Evolutionary conservation across 2,329 filamentous ascomycete species (phyloP).

Genomic region (Penicillium sp.): DNA sequence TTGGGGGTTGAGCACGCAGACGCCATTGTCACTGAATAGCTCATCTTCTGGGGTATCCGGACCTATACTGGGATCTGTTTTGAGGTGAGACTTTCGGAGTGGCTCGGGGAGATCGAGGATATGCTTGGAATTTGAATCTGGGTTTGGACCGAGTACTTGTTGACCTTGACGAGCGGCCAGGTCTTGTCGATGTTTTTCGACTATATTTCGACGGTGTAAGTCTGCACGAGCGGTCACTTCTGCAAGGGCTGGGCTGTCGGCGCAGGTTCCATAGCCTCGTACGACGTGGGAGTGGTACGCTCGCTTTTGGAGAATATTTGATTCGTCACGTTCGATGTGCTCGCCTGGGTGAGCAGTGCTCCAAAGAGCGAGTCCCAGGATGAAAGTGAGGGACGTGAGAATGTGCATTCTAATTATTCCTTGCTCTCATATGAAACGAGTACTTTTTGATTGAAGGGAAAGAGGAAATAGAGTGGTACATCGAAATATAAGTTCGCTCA

Average conservation of each 20-base stretch:
- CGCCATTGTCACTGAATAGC: slow-evolving; percentile 19
- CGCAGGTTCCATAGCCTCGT: background rate
- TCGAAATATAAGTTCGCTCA: background rate
- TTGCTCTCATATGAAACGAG: background rate
- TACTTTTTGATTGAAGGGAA: background rate
- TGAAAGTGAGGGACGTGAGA: too few species aligned
- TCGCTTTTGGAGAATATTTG: background rate
- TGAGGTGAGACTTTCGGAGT: background rate
- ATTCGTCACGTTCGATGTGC: background rate
- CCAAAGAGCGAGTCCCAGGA: background rate
- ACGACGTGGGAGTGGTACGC: background rate
- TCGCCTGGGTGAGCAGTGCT: background rate
- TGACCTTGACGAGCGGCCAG: background rate
- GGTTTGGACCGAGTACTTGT: background rate
- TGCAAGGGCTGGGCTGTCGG: background rate
- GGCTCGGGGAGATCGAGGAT: background rate
- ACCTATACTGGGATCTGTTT: background rate
- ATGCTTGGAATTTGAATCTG: background rate
- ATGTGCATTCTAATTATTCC: background rate
- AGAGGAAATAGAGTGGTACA: background rate
- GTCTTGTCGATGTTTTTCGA: background rate
- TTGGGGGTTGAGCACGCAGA: slow-evolving; percentile 27
- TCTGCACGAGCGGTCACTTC: background rate
- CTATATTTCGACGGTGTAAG: background rate
- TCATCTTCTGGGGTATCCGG: slow-evolving; percentile 18